A percentile compares a stretch with the other conserved stretches of the same genome.
These are phyloP conservation scores for Anisogramma anomala DNA, from an alignment of 2,329 filamentous ascomycete species.

Conservation along the genomic window DNA sequence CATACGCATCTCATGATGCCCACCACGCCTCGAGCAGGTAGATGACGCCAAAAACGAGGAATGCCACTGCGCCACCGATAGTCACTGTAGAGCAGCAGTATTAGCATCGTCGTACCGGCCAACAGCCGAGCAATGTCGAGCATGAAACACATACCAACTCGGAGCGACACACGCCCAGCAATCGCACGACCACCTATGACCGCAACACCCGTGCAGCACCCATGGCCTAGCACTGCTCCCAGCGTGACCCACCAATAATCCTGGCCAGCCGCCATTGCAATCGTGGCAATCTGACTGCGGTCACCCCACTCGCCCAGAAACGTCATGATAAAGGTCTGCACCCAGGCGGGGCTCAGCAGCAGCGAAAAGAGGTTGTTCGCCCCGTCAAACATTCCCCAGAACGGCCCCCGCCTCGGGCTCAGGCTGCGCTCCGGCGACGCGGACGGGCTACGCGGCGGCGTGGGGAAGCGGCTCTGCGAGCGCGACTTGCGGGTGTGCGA, in stretches of 20 bases:
- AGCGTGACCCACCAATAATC: constrained; percentile 99
- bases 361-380: constrained; percentile 79
- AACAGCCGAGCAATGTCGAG: background rate
- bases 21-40: constrained; percentile 76
- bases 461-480: constrained; percentile 65
- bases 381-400: constrained; percentile 42
- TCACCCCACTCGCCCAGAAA: constrained; percentile 98
- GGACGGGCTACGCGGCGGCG: constrained; percentile 68
- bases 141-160: constrained; percentile 68
- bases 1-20: constrained; percentile 24
- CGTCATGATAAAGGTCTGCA: constrained; percentile 98
- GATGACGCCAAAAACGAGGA: constrained; percentile 82
- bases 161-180: constrained; percentile 85
- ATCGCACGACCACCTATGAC: constrained; percentile 88
- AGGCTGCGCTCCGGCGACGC: constrained; percentile 56
- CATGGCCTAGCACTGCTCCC: constrained; percentile 77
- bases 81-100: constrained; percentile 55
- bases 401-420: constrained; percentile 32
- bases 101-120: background rate
- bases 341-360: constrained; percentile 89
- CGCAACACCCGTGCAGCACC: constrained; percentile 78
- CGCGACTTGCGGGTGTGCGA: constrained; percentile 50
- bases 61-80: constrained; percentile 79
- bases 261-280: constrained; percentile 95
- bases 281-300: constrained; percentile 92